phyloP scores from a whole-genome alignment of 139 green algal species.

The Trebouxia sp. region DNA sequence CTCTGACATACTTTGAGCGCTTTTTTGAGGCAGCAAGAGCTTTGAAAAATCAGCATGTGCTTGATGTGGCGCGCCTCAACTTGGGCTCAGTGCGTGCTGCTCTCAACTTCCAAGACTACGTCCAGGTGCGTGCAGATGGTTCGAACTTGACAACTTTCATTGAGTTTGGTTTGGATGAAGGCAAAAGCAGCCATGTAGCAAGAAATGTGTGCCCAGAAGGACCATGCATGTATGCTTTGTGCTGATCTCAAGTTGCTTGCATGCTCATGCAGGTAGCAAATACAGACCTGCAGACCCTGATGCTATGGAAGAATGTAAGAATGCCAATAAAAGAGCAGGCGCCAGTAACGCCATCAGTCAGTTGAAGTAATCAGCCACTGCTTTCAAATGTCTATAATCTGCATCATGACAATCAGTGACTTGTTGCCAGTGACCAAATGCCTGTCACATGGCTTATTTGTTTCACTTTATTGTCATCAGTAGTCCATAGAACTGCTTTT shows the following conservation, averaged over 20 bases:
- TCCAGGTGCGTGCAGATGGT: slow-evolving; percentile 11
- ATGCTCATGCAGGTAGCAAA: slow-evolving; percentile 5
- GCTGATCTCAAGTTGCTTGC: neutral
- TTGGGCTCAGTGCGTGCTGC: slow-evolving; percentile 15
- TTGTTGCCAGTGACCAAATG: no score
- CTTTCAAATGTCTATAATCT: no score
- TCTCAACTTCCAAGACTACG: neutral
- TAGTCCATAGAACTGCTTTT: no score
- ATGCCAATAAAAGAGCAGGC: slow-evolving; percentile 26
- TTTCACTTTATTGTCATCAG: no score
- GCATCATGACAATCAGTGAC: no score
- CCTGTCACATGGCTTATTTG: no score
- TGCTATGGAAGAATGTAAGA: slow-evolving; percentile 25
- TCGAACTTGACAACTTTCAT: no score
- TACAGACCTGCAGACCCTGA: slow-evolving; percentile 13
- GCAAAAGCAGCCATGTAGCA: neutral
- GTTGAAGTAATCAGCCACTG: no score
- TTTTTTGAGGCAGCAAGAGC: slow-evolving; percentile 14
- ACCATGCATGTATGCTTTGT: neutral
- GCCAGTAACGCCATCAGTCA: neutral
- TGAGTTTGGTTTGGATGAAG: no score
- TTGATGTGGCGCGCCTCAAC: slow-evolving; percentile 14
- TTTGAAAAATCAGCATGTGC: slow-evolving; percentile 1
- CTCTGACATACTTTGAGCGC: slow-evolving; percentile 17
- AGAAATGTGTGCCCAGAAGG: neutral